Conservation (phyloP, 2,329 filamentous ascomycete genomes). For the Fusarium nisikadoi region DNA sequence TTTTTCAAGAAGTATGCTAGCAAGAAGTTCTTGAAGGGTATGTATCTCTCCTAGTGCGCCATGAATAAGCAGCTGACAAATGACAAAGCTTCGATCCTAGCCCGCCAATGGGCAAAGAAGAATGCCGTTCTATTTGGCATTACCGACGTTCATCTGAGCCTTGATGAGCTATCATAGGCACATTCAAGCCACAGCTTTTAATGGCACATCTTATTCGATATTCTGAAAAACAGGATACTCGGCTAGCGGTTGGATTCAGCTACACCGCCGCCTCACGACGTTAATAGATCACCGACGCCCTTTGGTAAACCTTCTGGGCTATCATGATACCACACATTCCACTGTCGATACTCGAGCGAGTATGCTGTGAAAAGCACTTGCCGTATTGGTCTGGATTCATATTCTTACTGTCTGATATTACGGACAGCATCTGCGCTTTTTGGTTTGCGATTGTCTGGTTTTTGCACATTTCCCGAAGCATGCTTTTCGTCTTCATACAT, state of each 20-base stretch:
- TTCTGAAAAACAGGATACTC: conserved; percentile 45
- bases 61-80: conserved; percentile 26
- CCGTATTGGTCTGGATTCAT: conserved; percentile 41
- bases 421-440: conserved; percentile 39
- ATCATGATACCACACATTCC: conserved; percentile 40
- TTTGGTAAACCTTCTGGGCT: conserved; percentile 36
- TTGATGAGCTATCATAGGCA: conserved; percentile 59
- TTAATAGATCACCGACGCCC: conserved; percentile 48
- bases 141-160: conserved; percentile 58
- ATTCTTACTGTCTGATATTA: conserved; percentile 45
- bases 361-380: conserved; percentile 25
- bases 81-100: conserved; percentile 82
- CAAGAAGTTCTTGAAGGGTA: conserved; percentile 99
- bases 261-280: conserved; percentile 47
- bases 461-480: conserved; percentile 51
- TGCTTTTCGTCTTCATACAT: conserved; percentile 51
- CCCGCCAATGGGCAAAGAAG: conserved; percentile 93
- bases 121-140: conserved; percentile 70
- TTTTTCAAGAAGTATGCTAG: conserved; percentile 99
- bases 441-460: conserved; percentile 46
- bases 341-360: conserved; percentile 25
- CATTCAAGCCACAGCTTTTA: conserved; percentile 11
- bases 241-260: conserved; percentile 46
- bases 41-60: conserved; percentile 44
- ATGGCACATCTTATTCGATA: conserved; percentile 27